Base-by-base conservation (phyloP, 345 rosid genomes). In the Aquilaria malaccensis region DNA sequence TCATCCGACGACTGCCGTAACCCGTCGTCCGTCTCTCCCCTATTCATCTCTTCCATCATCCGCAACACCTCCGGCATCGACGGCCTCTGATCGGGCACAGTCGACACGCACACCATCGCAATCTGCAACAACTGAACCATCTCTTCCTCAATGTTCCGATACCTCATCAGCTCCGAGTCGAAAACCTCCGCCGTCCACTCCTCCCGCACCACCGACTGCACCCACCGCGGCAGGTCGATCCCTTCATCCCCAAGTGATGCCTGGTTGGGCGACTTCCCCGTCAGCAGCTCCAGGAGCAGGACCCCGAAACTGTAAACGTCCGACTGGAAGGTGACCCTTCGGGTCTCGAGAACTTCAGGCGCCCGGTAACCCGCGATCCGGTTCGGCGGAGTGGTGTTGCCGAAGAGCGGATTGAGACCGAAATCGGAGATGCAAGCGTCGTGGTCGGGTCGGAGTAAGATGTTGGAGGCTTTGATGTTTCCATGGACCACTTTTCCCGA, bases 111-210 rank as follows among this genome's bases (percentile, higher is more conserved):
- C 1, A 88, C 69, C 97, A 94, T 94, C 4, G 99, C 99, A 6
- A 90, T 87, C 55, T 94, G 99, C 58, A 94, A 77, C 73, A 94
- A 71, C 79, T 88, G 97, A 53, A 94, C 99, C 99, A 94, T 94
- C 73, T 94, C 99, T 63, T 94, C 99, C 68, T 94, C 99, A 4
- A 87, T 86, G 85, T 83, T 90, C 48, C 86, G 96, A 56, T 86
- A 84, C 65, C 95, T 75, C 97, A 94, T 94, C 13, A 94, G 70
- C 81, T 94, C 99, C 56, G 83, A 92, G 1, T 88, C 99, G 33
- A 94, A 88, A 0, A 94, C 99, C 77, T 90, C 99, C 0, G 99
- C 99, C 7, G 99, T 90, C 99, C 99, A 94, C 62, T 94, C 99
- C 74, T 94, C 99, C 1, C 99, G 70, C 1, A 94, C 99, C 52